These are phyloP conservation scores for Suillus plorans DNA, from an alignment of 768 basidiomycete species.

Conservation along the genomic window DNA sequence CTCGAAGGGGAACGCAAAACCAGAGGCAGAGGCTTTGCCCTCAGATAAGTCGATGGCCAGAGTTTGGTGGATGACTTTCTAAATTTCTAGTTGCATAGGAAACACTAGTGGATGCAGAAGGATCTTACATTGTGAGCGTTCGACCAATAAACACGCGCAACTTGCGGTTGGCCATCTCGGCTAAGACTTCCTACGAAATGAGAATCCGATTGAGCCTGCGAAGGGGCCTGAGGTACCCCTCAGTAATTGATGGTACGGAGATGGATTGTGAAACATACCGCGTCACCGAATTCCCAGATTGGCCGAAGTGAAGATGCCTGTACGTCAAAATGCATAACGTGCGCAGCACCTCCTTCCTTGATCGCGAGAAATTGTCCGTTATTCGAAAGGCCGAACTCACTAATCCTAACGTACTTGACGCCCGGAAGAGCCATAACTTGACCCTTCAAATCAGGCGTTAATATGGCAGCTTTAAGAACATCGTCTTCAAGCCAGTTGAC, in stretches of 20 bases:
- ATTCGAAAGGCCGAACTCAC: conserved; percentile 59
- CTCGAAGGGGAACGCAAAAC: conserved; percentile 65
- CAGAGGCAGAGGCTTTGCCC: conserved; percentile 46
- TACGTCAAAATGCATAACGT: conserved; percentile 51
- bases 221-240: conserved; percentile 29
- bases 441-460: conserved; percentile 46
- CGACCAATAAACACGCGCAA: conserved; percentile 72
- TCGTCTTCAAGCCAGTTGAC: conserved; percentile 48
- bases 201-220: background rate
- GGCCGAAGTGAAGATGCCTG: conserved; percentile 38
- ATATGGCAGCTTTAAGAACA: conserved; percentile 46
- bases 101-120: background rate
- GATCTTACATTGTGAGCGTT: conserved; percentile 48
- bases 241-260: conserved; percentile 7
- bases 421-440: conserved; percentile 45
- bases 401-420: conserved; percentile 47
- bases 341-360: conserved; percentile 52
- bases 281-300: conserved; percentile 56
- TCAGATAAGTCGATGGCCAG: conserved; percentile 48
- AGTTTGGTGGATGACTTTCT: conserved; percentile 58
- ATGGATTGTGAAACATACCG: conserved; percentile 37
- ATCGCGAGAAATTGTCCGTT: conserved; percentile 51
- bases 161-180: conserved; percentile 47
- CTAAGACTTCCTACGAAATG: conserved; percentile 35
- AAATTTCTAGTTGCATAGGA: background rate